Evolutionary conservation across 352 stramenopile species (phyloP).

Genomic region (Pythium phragmiticola): DNA sequence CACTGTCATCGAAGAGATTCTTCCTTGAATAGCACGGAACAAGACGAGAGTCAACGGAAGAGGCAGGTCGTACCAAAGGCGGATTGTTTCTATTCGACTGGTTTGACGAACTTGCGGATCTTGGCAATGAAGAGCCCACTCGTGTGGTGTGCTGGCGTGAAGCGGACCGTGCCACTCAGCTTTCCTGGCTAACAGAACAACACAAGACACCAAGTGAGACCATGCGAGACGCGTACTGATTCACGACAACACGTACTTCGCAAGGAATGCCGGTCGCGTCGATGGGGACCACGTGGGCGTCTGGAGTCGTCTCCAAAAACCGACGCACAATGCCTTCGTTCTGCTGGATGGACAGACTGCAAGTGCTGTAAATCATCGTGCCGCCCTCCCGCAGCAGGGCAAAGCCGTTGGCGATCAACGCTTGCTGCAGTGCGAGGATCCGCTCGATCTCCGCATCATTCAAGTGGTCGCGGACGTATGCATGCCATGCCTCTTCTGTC

Average conservation of each 20-base stretch:
- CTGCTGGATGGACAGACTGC: constrained; percentile 90
- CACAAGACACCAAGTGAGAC: neutral
- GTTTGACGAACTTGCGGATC: constrained; percentile 35
- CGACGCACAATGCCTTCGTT: constrained; percentile 91
- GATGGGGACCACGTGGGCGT: constrained; percentile 41
- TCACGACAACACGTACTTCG: constrained; percentile 30
- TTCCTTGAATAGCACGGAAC: neutral
- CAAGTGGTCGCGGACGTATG: constrained; percentile 75
- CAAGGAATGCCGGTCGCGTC: constrained; percentile 42
- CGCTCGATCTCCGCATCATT: constrained; percentile 49
- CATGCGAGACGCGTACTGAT: no score
- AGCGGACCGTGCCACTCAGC: constrained; percentile 55
- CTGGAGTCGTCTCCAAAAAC: constrained; percentile 61
- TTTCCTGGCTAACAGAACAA: constrained; percentile 25
- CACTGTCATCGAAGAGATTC: neutral
- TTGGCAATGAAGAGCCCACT: constrained; percentile 77
- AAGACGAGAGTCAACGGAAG: neutral
- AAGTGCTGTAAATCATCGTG: constrained; percentile 95
- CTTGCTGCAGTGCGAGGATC: constrained; percentile 61
- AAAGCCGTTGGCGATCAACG: constrained; percentile 85
- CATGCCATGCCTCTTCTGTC: constrained; percentile 64
- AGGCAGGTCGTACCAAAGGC: neutral
- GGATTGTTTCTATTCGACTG: neutral
- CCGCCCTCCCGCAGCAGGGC: constrained; percentile 83
- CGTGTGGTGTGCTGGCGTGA: constrained; percentile 66